Conservation (phyloP, 176 grass and related monocot genomes). For the Triticum monococcum region DNA sequence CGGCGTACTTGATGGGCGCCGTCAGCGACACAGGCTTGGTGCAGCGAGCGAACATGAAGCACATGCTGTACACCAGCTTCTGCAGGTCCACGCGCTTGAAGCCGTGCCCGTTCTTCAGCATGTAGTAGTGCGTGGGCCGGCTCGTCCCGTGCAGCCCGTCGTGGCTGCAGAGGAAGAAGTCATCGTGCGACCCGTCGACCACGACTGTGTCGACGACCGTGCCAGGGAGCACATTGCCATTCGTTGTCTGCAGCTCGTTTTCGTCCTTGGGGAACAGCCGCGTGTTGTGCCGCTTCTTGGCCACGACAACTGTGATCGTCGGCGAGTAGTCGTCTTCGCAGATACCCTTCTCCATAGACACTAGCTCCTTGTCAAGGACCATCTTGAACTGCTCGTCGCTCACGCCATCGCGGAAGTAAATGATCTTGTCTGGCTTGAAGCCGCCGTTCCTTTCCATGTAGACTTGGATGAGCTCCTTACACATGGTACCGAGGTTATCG, state of each 20-base stretch:
- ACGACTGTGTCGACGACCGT: conserved; percentile 57
- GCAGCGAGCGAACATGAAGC: conserved; percentile 59
- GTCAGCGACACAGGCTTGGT: conserved; percentile 66
- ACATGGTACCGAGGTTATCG: conserved; percentile 31
- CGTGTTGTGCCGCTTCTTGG: conserved; percentile 61
- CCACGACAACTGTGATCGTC: conserved; percentile 55
- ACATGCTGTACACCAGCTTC: conserved; percentile 53
- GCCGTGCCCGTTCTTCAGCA: conserved; percentile 36
- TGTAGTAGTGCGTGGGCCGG: conserved; percentile 63
- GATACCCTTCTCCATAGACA: conserved; percentile 28
- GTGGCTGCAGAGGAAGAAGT: conserved; percentile 76
- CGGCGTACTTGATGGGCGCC: conserved; percentile 60
- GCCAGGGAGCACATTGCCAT: conserved; percentile 46
- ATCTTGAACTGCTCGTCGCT: conserved; percentile 50
- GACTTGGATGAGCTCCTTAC: conserved; percentile 34
- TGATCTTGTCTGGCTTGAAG: conserved; percentile 36
- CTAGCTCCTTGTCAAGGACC: conserved; percentile 56
- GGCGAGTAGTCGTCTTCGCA: conserved; percentile 33
- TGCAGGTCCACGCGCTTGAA: conserved; percentile 50
- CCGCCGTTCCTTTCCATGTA: conserved; percentile 22
- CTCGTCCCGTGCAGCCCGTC: conserved; percentile 51
- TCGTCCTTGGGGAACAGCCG: conserved; percentile 43
- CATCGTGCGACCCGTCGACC: conserved; percentile 36
- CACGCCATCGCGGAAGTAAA: conserved; percentile 72
- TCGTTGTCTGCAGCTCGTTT: not conserved